phyloP scores from a whole-genome alignment of 495 filamentous ascomycete genomes.

The Acidiella bohemica region DNA sequence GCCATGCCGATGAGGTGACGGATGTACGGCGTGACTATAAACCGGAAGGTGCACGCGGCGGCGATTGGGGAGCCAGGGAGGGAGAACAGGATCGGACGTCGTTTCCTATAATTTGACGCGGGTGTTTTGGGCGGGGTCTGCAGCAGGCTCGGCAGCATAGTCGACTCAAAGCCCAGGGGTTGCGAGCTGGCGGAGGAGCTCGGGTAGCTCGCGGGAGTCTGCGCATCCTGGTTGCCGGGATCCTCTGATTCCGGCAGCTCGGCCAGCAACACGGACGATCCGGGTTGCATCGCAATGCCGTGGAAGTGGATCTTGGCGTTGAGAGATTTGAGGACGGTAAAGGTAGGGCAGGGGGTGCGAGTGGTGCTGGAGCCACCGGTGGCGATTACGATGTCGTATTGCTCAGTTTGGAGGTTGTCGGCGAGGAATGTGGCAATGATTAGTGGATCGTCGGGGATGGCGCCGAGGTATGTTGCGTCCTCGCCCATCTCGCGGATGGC shows the following conservation, averaged over 20 bases:
- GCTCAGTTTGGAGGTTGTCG: not conserved
- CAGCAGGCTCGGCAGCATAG: too few species aligned
- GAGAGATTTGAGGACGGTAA: not conserved
- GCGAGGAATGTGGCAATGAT: conserved; percentile 2
- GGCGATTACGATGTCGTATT: conserved; percentile 3
- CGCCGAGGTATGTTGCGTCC: conserved; percentile 4
- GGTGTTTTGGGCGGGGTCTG: not conserved
- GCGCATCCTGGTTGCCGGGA: not conserved
- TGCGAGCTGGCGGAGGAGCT: not conserved
- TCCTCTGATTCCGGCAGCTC: not conserved
- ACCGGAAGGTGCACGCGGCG: conserved; percentile 4
- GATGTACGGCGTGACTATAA: conserved; percentile 11
- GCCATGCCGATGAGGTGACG: conserved; percentile 4
- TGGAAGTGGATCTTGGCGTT: not conserved
- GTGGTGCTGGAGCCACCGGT: not conserved
- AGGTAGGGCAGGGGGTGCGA: not conserved
- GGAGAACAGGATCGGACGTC: conserved; percentile 3
- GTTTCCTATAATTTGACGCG: not conserved
- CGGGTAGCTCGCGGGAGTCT: not conserved
- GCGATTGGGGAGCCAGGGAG: conserved; percentile 7
- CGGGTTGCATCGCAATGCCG: conserved; percentile 3
- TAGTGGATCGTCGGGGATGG: not conserved
- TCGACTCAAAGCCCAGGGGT: too few species aligned
- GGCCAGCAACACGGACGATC: not conserved
- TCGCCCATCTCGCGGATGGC: conserved; percentile 9